A percentile compares a stretch with the other conserved stretches of the same genome.
phyloP scores from a whole-genome alignment of 768 basidiomycete species.

The Tricholoma saponaceum region DNA sequence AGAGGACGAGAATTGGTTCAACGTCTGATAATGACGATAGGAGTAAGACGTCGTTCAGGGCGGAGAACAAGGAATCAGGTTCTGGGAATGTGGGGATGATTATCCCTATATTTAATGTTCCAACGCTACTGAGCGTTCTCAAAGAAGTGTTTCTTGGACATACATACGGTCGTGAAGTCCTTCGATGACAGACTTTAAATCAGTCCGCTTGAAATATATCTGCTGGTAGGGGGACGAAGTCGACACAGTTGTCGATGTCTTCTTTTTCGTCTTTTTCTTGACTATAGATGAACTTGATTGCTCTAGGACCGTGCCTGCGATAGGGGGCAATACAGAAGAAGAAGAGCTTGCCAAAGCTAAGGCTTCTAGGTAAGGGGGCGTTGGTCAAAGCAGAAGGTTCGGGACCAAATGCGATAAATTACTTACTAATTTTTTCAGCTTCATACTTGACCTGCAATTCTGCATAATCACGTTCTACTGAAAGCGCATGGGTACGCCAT shows the following conservation, averaged over 20 bases:
- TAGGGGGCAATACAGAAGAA: constrained; percentile 8
- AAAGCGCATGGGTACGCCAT: constrained; percentile 40
- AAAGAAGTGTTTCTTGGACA: neutral
- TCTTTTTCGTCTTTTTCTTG: constrained; percentile 19
- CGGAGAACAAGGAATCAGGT: constrained; percentile 20
- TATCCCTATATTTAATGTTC: neutral
- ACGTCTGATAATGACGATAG: constrained; percentile 21
- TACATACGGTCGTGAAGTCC: constrained; percentile 7
- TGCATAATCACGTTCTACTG: constrained; percentile 35
- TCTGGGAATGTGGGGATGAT: constrained; percentile 6
- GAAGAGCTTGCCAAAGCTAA: constrained; percentile 21
- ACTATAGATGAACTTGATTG: constrained; percentile 1
- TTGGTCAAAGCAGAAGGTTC: neutral
- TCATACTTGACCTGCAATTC: constrained; percentile 37
- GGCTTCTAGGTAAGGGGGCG: constrained; percentile 6
- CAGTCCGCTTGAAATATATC: constrained; percentile 6
- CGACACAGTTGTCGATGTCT: constrained; percentile 2
- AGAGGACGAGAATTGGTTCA: constrained; percentile 21
- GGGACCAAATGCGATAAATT: constrained; percentile 13
- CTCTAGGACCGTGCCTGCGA: constrained; percentile 11
- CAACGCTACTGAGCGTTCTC: neutral
- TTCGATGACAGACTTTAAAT: constrained; percentile 17
- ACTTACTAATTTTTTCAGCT: constrained; percentile 37
- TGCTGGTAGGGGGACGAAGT: constrained; percentile 6
- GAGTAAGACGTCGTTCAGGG: constrained; percentile 26